These are phyloP conservation scores for Pythium sukuiense DNA, from an alignment of 352 stramenopile species.

Conservation along the genomic window DNA sequence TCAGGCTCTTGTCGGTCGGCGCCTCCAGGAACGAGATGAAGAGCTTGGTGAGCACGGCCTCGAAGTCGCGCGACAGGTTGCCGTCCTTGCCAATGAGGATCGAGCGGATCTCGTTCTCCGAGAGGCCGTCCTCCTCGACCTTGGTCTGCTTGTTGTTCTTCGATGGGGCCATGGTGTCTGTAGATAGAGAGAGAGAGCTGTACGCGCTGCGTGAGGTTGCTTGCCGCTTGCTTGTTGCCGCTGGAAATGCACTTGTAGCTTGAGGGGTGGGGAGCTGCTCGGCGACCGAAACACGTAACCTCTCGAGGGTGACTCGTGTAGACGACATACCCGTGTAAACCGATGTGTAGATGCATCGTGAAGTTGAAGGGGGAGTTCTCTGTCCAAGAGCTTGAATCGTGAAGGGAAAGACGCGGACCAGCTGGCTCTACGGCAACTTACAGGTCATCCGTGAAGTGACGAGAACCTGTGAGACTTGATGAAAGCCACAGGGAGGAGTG, in stretches of 20 bases:
- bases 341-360: not conserved
- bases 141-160: slow-evolving; percentile 61
- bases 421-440: slow-evolving; percentile 1
- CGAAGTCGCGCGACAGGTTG: slow-evolving; percentile 82
- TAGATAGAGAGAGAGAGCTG: not conserved
- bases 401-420: not conserved
- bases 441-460: not conserved
- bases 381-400: not conserved
- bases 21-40: slow-evolving; percentile 84
- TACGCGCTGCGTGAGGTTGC: not conserved
- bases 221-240: slow-evolving; percentile 7
- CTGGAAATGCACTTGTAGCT: slow-evolving; percentile 14
- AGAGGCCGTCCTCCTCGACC: slow-evolving; percentile 51
- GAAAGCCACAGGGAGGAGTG: slow-evolving; percentile 11
- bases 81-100: slow-evolving; percentile 83
- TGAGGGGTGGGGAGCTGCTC: slow-evolving; percentile 9
- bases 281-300: slow-evolving; percentile 25
- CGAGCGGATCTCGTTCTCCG: slow-evolving; percentile 81
- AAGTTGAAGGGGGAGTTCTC: not conserved
- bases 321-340: slow-evolving; percentile 18
- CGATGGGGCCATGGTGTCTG: slow-evolving; percentile 48
- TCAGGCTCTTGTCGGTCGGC: slow-evolving; percentile 78
- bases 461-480: slow-evolving; percentile 14
- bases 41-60: slow-evolving; percentile 82
- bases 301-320: slow-evolving; percentile 5